These are phyloP conservation scores for Claviceps maximensis DNA, from an alignment of 2,329 filamentous ascomycete genomes.

Conservation along the genomic window DNA sequence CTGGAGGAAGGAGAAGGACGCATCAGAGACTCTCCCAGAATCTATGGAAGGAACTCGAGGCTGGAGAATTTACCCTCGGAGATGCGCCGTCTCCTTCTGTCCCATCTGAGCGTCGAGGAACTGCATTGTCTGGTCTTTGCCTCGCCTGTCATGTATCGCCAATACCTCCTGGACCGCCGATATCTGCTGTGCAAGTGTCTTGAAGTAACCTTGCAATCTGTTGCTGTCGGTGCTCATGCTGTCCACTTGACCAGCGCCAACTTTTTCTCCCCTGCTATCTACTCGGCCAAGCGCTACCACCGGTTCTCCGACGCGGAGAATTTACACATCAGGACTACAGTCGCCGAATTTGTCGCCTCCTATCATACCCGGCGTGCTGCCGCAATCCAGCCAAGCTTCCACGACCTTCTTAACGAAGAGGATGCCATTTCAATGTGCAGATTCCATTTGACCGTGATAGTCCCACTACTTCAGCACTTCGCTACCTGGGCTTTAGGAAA, in stretches of 20 bases:
- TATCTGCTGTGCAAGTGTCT: conserved; percentile 4
- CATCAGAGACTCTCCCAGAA: too few species aligned
- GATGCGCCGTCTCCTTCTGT: conserved; percentile 5
- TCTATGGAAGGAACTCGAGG: background rate
- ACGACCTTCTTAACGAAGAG: background rate
- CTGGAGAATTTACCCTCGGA: conserved; percentile 4
- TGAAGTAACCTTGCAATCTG: conserved; percentile 2
- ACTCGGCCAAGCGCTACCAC: too few species aligned
- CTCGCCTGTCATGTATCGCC: conserved; percentile 6
- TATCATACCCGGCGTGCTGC: background rate
- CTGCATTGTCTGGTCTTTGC: conserved; percentile 5
- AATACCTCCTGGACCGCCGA: conserved; percentile 5
- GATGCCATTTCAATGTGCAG: background rate
- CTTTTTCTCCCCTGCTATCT: too few species aligned
- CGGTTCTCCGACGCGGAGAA: too few species aligned
- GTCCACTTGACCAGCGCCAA: conserved; percentile 1
- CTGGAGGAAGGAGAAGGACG: too few species aligned
- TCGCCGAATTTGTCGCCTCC: background rate
- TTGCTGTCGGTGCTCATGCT: conserved; percentile 3
- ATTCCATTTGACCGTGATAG: background rate
- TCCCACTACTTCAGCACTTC: background rate
- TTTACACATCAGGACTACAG: too few species aligned
- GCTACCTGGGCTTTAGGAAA: background rate
- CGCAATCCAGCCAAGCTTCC: background rate
- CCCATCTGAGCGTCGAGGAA: conserved; percentile 1